Base-by-base conservation (phyloP, 2,329 filamentous ascomycete species). In the Stachybotrys echinatus region DNA sequence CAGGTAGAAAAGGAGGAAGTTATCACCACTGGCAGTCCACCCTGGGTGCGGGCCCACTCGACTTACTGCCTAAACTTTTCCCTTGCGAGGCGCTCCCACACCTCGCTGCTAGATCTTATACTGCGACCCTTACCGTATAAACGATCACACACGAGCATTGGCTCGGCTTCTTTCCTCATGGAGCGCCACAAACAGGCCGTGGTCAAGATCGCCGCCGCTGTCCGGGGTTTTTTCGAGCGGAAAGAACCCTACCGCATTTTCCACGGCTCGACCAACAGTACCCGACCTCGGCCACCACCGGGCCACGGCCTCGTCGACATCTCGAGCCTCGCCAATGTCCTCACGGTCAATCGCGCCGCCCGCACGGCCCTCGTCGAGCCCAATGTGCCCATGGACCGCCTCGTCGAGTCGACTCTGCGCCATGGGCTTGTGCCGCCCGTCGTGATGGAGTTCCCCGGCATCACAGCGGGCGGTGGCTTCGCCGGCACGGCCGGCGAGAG, bases 241-340 rank as follows among this genome's bases (percentile, higher is more conserved):
- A 65, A 67, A 45, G 68, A 75, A 61, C 79, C 85, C 20, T 92
- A 87, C 72, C 81, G 87, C 54, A 89, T 92, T 71, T 84, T 78
- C 65, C 87, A 91, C 72, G 88, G 87, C 58, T 85, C 83, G 39
- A 90, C 88, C 48, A 91, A 91, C 72, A 86, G 80, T 62, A 91
- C 88, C 44, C 82, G 78, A 5, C 77, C 77, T 58, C 52, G 63
- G 58, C 54, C 69, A 65, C 52, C 70, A 2, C 48, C 58, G 37
- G 54, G 57, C 47, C 55, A 52, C n/a, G 53, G 55, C 44, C 47
- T 59, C 50, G 62, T 91, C 56, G 85, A 89, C 69, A 89, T 87
- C 60, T 82, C 81, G 61, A 66, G 71, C 3, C 75, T 92, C 3
- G 71, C 70, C 56, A 73, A 84, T 63, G 84, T 92, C 22, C 71